Evolutionary conservation across 768 basidiomycete species (phyloP), one percentile per base, ranked within the genome.

Genomic region (Pulveroboletus sp.): DNA sequence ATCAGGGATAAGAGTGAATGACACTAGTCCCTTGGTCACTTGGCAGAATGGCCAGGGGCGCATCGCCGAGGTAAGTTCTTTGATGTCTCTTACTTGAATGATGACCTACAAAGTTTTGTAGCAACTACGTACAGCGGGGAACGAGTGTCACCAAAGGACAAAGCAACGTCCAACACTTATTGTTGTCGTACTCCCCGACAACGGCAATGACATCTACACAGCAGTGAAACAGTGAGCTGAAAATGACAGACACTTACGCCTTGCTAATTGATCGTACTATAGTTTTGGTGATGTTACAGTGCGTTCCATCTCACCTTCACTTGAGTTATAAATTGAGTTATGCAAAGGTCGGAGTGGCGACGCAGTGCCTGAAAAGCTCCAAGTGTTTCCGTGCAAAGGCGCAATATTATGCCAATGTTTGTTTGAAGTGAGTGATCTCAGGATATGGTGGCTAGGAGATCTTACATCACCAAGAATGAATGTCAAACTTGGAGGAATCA

Each of bases 401-500:
- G 0, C 89, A 91, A 55, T 92, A 90, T 57, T 91, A 76, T 51
- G 89, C 89, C 0, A 92, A 91, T 52, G 84, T 90, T 6, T 82
- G 79, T 56, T 65, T 91, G 30, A 91, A 91, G 88, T 88, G 47
- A 57, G 82, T 68, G 24, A 32, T 21, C 27, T 26, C n/a, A 10
- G n/a, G n/a, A 30, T 47, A 7, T 5, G 27, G 12, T 18, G 14
- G 24, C 12, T 48, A 35, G 8, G 24, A 27, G 26, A 43, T 35
- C 43, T 51, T 50, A 49, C 46, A 33, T 15, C 4, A 24, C 21
- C 18, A 52, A 91, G 88, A 64, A 76, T 91, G 57, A 91, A 91
- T 52, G 89, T 89, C 17, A 91, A 92, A 64, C 73, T 91, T 0
- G 89, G 89, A 12, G 89, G 89, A 1, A 85, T 90, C 62, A 92